Evolutionary conservation across 1,139 yeast genomes (phyloP).

Genomic region (Nadsonia commutata): DNA sequence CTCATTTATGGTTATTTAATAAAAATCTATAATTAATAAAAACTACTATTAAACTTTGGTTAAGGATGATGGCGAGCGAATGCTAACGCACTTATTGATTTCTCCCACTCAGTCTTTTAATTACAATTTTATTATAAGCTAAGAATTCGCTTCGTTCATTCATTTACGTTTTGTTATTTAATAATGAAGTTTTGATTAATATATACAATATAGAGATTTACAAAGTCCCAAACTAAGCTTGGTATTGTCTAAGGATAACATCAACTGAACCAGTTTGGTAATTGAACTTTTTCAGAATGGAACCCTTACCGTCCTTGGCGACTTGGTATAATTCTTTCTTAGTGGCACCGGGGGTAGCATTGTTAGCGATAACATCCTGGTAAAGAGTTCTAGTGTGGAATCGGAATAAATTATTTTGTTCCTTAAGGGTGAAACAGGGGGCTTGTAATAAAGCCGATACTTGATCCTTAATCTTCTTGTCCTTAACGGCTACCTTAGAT

Average conservation of each 20-base stretch:
- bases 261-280: conserved; percentile 17
- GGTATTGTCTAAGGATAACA: neutral
- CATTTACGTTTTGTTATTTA: no score
- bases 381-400: neutral
- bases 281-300: conserved; percentile 34
- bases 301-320: conserved; percentile 24
- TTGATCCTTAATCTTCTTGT: neutral
- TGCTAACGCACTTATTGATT: no score
- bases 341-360: neutral
- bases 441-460: neutral
- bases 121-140: no score
- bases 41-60: no score
- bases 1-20: no score
- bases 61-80: no score
- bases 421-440: neutral
- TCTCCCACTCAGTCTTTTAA: no score
- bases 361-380: neutral
- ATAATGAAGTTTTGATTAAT: no score
- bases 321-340: neutral
- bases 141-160: no score
- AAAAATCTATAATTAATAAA: no score
- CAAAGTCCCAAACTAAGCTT: no score
- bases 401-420: neutral
- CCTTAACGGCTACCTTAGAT: neutral
- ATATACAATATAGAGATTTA: no score